Base-by-base conservation (phyloP, 2,329 filamentous ascomycete genomes). In the Geosmithia flava region DNA sequence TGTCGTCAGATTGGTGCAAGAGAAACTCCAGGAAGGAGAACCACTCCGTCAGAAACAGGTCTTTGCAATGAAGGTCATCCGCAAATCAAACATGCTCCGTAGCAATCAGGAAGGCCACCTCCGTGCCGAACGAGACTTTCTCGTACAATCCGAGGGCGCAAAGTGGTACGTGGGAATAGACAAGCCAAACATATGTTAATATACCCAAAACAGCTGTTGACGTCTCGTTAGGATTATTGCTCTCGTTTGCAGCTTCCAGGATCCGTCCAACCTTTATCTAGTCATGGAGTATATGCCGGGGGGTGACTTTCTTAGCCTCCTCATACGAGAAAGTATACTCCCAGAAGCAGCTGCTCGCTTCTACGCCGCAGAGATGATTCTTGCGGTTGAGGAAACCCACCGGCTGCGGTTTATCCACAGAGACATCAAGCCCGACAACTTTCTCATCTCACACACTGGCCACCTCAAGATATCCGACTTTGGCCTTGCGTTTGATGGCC, bases 231-330 rank as follows among this genome's bases (percentile, higher is more conserved):
- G 79, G 91, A 81, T 95, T 44, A 87, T 97, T 2, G 87, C 90
- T 1, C 70, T 98, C 37, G 76, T 95, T 46, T 76, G 87, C 46
- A 93, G 88, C 58, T 97, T 97, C 54, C 88, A 97, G 62, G 93
- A 97, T 61, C 70, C 77, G 37, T 75, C 78, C 42, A 87, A 87
- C 56, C 72, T 98, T 6, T 97, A 97, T 58, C 78, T 98, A 6
- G 85, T 96, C 47, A 96, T 97, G 89, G 90, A 97, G 51, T 98
- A 95, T 60, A 96, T 96, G 88, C 84, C 94, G 2, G 93, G 91
- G 0, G 91, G 93, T 0, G 91, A 98, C 61, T 97, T 98, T 55
- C 73, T 98, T 1, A 87, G 87, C 1, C 66, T 96, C 1, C 68
- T 98, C 16, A 85, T 96, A 48, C 81, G 90, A 16, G 86, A 94